Conservation (phyloP, 257 asterid genomes). For the Lithospermum erythrorhizon region DNA sequence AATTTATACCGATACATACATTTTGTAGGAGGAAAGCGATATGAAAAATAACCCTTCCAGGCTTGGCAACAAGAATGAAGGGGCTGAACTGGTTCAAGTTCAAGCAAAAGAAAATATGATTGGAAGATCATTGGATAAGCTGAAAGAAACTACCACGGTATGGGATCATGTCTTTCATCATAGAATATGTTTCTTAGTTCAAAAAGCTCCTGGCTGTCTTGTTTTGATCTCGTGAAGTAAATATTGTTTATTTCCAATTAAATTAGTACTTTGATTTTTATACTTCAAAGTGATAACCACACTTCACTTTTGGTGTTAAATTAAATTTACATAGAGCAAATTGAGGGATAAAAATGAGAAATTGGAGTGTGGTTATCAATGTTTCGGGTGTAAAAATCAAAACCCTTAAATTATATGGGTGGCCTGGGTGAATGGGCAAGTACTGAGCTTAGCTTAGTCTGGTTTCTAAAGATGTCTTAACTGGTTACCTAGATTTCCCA, state of each 20-base stretch:
- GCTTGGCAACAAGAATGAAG: conserved; percentile 27
- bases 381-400: no score
- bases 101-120: conserved; percentile 62
- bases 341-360: no score
- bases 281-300: no score
- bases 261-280: no score
- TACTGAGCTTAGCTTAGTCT: no score
- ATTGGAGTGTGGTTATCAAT: no score
- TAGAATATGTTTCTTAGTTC: not conserved
- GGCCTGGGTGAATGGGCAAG: no score
- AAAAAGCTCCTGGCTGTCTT: not conserved
- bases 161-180: conserved; percentile 4
- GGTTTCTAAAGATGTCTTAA: no score
- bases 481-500: no score
- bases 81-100: conserved; percentile 29
- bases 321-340: no score
- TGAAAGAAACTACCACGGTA: conserved; percentile 91
- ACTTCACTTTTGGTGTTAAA: no score
- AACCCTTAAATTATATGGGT: no score
- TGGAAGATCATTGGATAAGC: conserved; percentile 73
- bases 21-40: conserved; percentile 58
- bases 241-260: not conserved
- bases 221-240: not conserved
- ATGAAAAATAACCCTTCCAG: conserved; percentile 31
- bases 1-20: not conserved